Conservation (phyloP, 1,284 basidiomycete genomes). For the Moniliophthora roreri region DNA sequence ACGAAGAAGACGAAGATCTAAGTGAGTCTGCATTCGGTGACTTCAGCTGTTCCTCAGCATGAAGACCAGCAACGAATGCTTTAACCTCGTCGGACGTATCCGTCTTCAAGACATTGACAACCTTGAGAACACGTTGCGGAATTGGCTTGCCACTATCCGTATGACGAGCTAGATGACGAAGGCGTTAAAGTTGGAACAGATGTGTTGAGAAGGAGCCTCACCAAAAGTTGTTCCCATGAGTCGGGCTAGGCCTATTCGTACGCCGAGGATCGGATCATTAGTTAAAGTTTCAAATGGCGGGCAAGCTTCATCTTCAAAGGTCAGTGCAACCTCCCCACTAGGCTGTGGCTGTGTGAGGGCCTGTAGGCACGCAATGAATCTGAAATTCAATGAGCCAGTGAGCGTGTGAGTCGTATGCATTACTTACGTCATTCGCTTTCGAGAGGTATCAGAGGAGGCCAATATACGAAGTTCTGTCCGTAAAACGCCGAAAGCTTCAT, state of each 20-base stretch:
- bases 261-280: slow-evolving; percentile 78
- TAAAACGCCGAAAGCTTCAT: slow-evolving; percentile 39
- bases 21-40: not conserved
- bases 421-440: slow-evolving; percentile 75
- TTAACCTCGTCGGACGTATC: slow-evolving; percentile 53
- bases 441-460: slow-evolving; percentile 55
- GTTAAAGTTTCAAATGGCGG: slow-evolving; percentile 58
- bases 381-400: slow-evolving; percentile 20
- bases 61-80: slow-evolving; percentile 32
- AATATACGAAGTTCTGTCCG: slow-evolving; percentile 54
- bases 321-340: slow-evolving; percentile 33
- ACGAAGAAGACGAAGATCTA: too few relatives aligned
- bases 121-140: slow-evolving; percentile 29
- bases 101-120: slow-evolving; percentile 41
- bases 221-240: slow-evolving; percentile 57
- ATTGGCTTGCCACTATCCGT: slow-evolving; percentile 13
- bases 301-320: slow-evolving; percentile 62
- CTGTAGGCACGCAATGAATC: slow-evolving; percentile 74
- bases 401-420: slow-evolving; percentile 13
- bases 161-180: slow-evolving; percentile 10
- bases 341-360: slow-evolving; percentile 48
- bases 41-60: not conserved
- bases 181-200: slow-evolving; percentile 5
- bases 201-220: slow-evolving; percentile 29
- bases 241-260: slow-evolving; percentile 83